A percentile compares a stretch with the other conserved stretches of the same genome.
Conservation (phyloP, 495 filamentous ascomycete genomes). For the Talaromyces wortmannii region DNA sequence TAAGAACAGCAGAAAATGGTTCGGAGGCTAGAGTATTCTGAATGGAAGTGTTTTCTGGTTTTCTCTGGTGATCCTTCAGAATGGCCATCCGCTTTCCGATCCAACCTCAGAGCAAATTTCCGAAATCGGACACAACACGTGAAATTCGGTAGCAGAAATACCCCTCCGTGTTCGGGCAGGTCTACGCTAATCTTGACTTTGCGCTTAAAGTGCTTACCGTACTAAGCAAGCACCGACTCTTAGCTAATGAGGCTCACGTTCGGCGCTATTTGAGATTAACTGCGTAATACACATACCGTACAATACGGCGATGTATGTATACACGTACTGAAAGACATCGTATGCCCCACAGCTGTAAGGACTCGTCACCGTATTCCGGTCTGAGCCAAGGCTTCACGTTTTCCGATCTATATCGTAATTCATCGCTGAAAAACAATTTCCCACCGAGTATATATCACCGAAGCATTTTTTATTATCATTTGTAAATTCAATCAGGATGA, state of each 20-base stretch:
- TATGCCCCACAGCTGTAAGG: not conserved
- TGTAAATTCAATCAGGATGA: no score
- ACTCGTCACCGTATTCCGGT: not conserved
- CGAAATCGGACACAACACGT: not conserved
- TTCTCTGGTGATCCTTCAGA: no score
- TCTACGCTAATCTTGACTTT: not conserved
- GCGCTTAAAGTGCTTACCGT: not conserved
- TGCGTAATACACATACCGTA: not conserved
- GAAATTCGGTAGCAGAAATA: not conserved
- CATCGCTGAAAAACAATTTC: not conserved
- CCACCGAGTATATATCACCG: not conserved
- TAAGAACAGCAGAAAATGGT: not conserved
- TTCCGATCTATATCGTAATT: not conserved
- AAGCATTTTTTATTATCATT: not conserved
- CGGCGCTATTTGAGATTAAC: not conserved
- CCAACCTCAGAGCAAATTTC: slow-evolving; percentile 2
- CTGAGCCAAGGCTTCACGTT: not conserved
- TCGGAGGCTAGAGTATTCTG: not conserved
- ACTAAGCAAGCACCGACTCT: not conserved
- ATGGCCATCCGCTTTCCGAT: no score
- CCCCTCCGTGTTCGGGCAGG: not conserved
- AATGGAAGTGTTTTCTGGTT: no score
- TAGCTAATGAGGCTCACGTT: not conserved
- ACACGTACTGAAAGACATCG: not conserved
- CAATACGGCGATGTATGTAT: not conserved